These are phyloP conservation scores for Boletus pseudopeckii DNA, from an alignment of 768 basidiomycete species.

Conservation along the genomic window DNA sequence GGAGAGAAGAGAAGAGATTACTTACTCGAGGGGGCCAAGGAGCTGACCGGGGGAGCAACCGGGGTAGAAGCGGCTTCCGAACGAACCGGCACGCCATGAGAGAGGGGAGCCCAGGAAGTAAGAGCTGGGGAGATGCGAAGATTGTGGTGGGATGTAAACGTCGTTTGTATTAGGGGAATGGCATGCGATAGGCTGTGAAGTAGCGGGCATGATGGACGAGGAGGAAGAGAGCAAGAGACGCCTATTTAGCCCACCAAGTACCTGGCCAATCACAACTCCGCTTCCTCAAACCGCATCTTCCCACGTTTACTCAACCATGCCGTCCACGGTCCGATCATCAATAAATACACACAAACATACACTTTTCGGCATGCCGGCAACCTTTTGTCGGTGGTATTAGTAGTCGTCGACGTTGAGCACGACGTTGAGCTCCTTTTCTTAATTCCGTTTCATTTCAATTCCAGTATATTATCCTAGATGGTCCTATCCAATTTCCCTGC, in stretches of 20 bases:
- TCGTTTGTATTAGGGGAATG: constrained; percentile 9
- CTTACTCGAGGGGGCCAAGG: constrained; percentile 64
- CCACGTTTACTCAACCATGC: constrained; percentile 25
- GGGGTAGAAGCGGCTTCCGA: constrained; percentile 59
- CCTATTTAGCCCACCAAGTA: constrained; percentile 29
- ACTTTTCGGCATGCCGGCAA: constrained; percentile 25
- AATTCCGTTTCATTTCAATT: too few relatives aligned
- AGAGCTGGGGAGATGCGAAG: constrained; percentile 55
- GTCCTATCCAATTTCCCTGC: too few relatives aligned
- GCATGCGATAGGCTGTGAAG: constrained; percentile 46
- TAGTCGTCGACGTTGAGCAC: too few relatives aligned
- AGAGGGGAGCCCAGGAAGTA: constrained; percentile 73
- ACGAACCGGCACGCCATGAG: constrained; percentile 68
- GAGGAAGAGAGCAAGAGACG: constrained; percentile 9
- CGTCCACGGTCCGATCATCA: constrained; percentile 29
- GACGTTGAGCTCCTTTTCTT: too few relatives aligned
- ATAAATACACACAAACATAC: constrained; percentile 18
- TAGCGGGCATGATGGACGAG: constrained; percentile 31
- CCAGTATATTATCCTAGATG: too few relatives aligned
- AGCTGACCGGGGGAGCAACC: constrained; percentile 62
- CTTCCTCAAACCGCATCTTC: constrained; percentile 16
- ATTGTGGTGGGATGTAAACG: neutral
- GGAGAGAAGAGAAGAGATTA: constrained; percentile 8
- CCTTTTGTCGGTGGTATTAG: too few relatives aligned
- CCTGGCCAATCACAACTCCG: constrained; percentile 18